A percentile compares a stretch with the other conserved stretches of the same genome.
These are phyloP conservation scores for Xerocomus amazonicus DNA, from an alignment of 1,284 basidiomycete species.

Conservation along the genomic window DNA sequence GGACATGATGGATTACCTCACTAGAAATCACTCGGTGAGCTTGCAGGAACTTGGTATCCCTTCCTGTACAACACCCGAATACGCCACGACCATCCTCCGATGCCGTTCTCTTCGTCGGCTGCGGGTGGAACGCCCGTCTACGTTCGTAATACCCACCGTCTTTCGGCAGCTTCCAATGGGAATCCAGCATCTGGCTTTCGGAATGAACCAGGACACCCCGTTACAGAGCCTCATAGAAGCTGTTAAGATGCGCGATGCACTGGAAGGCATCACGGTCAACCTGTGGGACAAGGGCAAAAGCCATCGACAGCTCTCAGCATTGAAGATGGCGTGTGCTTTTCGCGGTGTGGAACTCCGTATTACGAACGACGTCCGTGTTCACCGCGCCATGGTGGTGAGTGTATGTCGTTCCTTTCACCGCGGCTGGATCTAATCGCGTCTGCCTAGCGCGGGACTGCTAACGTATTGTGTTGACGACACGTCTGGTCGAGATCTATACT, in stretches of 20 bases:
- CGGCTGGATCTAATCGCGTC: slow-evolving; percentile 13
- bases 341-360: slow-evolving; percentile 48
- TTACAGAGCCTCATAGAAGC: slow-evolving; percentile 51
- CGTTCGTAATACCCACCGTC: slow-evolving; percentile 37
- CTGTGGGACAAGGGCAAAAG: slow-evolving; percentile 44
- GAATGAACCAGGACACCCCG: slow-evolving; percentile 51
- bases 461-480: slow-evolving; percentile 19
- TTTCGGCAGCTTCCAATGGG: slow-evolving; percentile 48
- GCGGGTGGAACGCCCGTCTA: slow-evolving; percentile 48
- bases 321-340: slow-evolving; percentile 56
- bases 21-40: slow-evolving; percentile 43
- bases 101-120: slow-evolving; percentile 52
- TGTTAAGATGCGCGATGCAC: slow-evolving; percentile 39
- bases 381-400: slow-evolving; percentile 49
- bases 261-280: slow-evolving; percentile 46
- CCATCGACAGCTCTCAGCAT: slow-evolving; percentile 45
- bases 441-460: slow-evolving; percentile 17
- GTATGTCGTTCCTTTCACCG: slow-evolving; percentile 4
- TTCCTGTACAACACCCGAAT: slow-evolving; percentile 46
- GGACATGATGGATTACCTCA: slow-evolving; percentile 50
- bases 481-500: background rate
- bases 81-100: slow-evolving; percentile 42
- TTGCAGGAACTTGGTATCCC: slow-evolving; percentile 57
- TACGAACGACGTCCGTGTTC: slow-evolving; percentile 43
- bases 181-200: slow-evolving; percentile 54